phyloP scores from a whole-genome alignment of 176 grass and related monocot genomes.

The Pharus latifolius region DNA sequence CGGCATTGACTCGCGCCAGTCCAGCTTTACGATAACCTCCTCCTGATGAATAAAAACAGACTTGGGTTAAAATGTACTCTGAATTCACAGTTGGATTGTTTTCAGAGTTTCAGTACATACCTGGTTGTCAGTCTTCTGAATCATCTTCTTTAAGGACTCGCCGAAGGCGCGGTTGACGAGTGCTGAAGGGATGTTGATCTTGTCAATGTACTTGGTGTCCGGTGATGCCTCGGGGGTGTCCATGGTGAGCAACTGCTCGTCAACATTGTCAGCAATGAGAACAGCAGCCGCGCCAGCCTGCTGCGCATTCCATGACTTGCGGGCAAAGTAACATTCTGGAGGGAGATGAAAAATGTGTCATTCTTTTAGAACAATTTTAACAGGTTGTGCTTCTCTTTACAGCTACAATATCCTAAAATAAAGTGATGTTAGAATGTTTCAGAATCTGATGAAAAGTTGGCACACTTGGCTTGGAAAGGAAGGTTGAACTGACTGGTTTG shows the following conservation, averaged over 20 bases:
- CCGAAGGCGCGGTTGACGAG: slow-evolving; percentile 63
- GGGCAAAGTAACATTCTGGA: slow-evolving; percentile 83
- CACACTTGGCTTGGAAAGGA: slow-evolving; percentile 15
- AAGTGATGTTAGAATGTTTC: too few species aligned
- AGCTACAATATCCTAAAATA: not conserved
- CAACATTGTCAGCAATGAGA: slow-evolving; percentile 61
- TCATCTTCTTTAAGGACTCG: slow-evolving; percentile 46
- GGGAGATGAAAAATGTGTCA: too few species aligned
- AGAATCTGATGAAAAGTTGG: not conserved
- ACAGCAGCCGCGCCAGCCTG: slow-evolving; percentile 71
- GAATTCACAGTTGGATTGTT: too few species aligned
- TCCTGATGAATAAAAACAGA: too few species aligned
- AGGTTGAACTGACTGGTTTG: not conserved
- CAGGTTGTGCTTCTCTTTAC: not conserved
- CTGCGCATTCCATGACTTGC: slow-evolving; percentile 94
- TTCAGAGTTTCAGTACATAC: too few species aligned
- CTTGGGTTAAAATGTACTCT: too few species aligned
- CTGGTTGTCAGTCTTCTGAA: not conserved
- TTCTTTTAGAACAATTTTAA: too few species aligned
- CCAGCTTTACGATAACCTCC: slow-evolving; percentile 72
- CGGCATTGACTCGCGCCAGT: slow-evolving; percentile 93
- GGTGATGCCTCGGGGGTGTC: slow-evolving; percentile 57
- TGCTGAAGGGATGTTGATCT: slow-evolving; percentile 84
- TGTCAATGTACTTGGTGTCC: slow-evolving; percentile 43
- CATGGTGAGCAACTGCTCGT: slow-evolving; percentile 92